phyloP scores from a whole-genome alignment of 345 rosid species.

The Populus deltoides region DNA sequence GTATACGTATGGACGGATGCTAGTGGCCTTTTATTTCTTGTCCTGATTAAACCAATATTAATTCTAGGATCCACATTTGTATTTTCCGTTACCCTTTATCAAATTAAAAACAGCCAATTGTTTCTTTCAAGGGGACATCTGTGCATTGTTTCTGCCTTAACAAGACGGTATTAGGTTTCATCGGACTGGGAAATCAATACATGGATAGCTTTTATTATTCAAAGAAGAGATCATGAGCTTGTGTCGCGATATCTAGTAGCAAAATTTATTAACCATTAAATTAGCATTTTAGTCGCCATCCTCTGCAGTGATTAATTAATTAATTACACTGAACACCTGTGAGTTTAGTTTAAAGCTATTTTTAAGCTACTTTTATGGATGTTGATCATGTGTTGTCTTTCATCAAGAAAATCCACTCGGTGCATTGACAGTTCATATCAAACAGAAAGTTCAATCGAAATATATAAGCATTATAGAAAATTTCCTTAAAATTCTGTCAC shows the following conservation, averaged over 20 bases:
- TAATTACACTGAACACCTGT: neutral
- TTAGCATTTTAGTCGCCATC: neutral
- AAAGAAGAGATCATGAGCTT: neutral
- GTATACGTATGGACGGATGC: neutral
- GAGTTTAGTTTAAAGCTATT: neutral
- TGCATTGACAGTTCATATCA: too few species aligned
- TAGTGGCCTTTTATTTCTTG: neutral
- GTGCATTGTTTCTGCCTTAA: neutral
- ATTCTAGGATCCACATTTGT: neutral
- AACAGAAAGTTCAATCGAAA: too few species aligned
- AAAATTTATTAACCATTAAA: too few species aligned
- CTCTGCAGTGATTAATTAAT: neutral
- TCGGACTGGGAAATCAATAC: neutral
- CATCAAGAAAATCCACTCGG: neutral
- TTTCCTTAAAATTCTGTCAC: too few species aligned
- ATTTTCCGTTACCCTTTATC: neutral
- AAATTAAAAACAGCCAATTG: neutral
- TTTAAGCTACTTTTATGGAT: neutral
- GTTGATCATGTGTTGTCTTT: neutral
- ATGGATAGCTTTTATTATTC: neutral
- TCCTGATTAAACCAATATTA: neutral
- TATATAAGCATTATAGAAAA: too few species aligned
- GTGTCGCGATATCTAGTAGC: neutral
- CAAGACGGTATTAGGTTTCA: neutral
- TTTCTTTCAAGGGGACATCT: constrained; percentile 8